Base-by-base conservation (phyloP, 306 rosid genomes). In the Rosa lucieae region DNA sequence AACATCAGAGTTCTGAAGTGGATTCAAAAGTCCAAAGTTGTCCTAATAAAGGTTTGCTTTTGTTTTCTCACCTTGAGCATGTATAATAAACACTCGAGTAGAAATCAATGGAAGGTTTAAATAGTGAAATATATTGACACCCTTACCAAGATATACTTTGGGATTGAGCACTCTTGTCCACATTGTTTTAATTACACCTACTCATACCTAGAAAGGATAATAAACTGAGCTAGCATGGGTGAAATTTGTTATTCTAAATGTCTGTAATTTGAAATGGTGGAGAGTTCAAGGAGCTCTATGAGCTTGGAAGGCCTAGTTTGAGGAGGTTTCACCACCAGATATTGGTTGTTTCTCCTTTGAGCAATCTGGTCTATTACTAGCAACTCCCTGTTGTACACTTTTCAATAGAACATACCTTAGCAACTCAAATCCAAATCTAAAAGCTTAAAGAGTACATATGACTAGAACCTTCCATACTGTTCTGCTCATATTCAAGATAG, bases 41-140 rank as follows among this genome's bases (percentile, higher is more conserved):
- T 85, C 73, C 61, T 69, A 74, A 72, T 72, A 88, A 80, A 90
- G 97, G 97, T 94, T 82, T 65, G 67, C 70, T 68, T 29, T 10
- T 46, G 35, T 51, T 75, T 70, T 75, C 49, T 80, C 37, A 55
- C 76, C 18, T 78, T 39, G 66, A 78, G 18, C 73, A 51, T 68
- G 58, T 35, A n/a, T 29, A 2, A 1, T 52, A 12, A 20, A 52
- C 20, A 29, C 32, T 51, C 11, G 62, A 53, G 39, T 37, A 39
- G 23, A 74, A 39, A 56, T 23, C 67, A 61, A 55, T 72, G 65
- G 29, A 5, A 32, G 76, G 5, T 72, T 48, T 29, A 55, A 72
- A 29, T 23, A 12, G 58, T 5, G 46, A 49, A 72, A 51, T 72
- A 39, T 51, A 8, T 14, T 17, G 10, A 51, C 11, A 29, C 29